Conservation (phyloP, 495 filamentous ascomycete genomes). For the Talaromyces adpressus region DNA sequence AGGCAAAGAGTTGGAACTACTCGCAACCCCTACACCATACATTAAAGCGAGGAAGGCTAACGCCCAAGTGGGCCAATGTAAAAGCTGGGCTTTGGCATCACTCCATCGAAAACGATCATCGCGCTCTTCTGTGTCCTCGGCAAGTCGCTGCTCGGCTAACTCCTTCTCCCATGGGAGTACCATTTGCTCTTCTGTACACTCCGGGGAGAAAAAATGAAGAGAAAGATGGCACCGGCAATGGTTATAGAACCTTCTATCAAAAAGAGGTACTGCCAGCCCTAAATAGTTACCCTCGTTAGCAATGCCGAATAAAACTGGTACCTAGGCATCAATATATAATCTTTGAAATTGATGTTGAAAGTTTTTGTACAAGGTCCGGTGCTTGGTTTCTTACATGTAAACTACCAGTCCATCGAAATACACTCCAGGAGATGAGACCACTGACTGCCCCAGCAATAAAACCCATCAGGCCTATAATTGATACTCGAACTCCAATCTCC, state of each 20-base stretch:
- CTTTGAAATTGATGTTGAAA: too few species aligned
- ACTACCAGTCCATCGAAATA: slow-evolving; percentile 41
- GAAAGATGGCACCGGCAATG: slow-evolving; percentile 50
- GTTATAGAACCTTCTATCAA: slow-evolving; percentile 63
- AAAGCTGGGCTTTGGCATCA: too few species aligned
- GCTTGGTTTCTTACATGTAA: slow-evolving; percentile 25
- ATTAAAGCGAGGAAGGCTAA: too few species aligned
- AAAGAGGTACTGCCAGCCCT: slow-evolving; percentile 66
- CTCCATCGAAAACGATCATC: too few species aligned
- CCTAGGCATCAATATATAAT: too few species aligned
- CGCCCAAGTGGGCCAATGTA: too few species aligned
- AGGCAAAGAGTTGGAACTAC: slow-evolving; percentile 22
- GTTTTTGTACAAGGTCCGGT: slow-evolving; percentile 32
- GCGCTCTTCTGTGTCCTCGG: slow-evolving; percentile 12
- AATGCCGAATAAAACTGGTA: too few species aligned
- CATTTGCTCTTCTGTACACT: slow-evolving; percentile 42
- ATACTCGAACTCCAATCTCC: slow-evolving; percentile 62
- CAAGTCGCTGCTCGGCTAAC: too few species aligned
- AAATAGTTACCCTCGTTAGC: too few species aligned
- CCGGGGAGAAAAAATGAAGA: slow-evolving; percentile 59
- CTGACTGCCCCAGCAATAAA: slow-evolving; percentile 59
- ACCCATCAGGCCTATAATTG: slow-evolving; percentile 64
- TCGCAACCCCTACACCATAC: too few species aligned
- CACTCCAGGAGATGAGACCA: slow-evolving; percentile 61
- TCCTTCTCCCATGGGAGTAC: slow-evolving; percentile 9